Evolutionary conservation across 176 grass and related monocot genomes (phyloP), one percentile per base, ranked within the genome.

Genomic region (Alopecurus myosuroides): DNA sequence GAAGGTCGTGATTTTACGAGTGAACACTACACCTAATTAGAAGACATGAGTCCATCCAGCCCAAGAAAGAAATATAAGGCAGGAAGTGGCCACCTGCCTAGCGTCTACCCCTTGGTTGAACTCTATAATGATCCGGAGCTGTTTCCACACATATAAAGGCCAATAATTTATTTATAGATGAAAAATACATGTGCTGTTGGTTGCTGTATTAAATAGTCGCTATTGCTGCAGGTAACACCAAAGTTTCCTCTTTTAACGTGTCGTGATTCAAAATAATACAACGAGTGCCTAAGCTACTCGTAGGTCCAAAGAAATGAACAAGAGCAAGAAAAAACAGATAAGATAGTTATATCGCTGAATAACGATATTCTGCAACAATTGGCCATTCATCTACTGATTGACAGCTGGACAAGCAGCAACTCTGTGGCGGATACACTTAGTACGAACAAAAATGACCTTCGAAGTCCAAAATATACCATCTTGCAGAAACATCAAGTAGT

Each of bases 171-270:
- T 45, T 41, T 53, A 51, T 53, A 34, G 14, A 67, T 11, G 4
- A 40, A 79, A 51, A 71, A 25, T n/a, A 2, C 70, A 42, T 14
- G 37, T 6, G 70, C 5, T 63, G 20, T 19, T 41, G 6, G 18
- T 70, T 62, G 60, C 44, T 80, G 36, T 55, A 55, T 74, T 85
- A 79, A 57, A 84, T 80, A 10, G 84, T 17, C 29, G 3, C 56
- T 48, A 61, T 25, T 18, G 66, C 14, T 53, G 18, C 8, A 40
- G 18, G 13, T 60, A 72, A 52, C 34, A 18, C 34, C 7, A 33
- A 6, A 66, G 3, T 56, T 45, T 73, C n/a, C 9, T 26, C 18
- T 18, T 79, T 44, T 11, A 58, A 11, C 12, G 51, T 9, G 7
- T 33, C 37, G 69, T 57, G 8, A 11, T 50, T 69, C 48, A 60